Conservation (phyloP, 169 alveolate genomes). For the Plasmodium malariae region DNA sequence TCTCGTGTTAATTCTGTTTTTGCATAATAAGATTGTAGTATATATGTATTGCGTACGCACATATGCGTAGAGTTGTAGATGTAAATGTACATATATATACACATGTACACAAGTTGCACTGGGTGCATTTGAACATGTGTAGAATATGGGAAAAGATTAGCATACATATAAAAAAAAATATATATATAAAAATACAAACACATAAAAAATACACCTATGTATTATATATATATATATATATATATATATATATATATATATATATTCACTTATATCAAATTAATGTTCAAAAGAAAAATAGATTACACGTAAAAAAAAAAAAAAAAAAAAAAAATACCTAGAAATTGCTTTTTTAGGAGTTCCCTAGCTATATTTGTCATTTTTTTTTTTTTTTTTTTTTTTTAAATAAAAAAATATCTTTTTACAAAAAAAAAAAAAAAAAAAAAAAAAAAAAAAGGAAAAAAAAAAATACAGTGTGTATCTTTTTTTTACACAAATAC, state of each 20-base stretch:
- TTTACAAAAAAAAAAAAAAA: too few species aligned
- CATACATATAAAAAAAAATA: background rate
- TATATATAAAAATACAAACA: constrained; percentile 1
- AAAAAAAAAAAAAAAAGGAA: constrained; percentile 10
- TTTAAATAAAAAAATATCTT: constrained; percentile 2
- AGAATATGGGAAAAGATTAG: too few species aligned
- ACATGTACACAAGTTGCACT: background rate
- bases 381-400: constrained; percentile 8
- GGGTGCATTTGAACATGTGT: too few species aligned
- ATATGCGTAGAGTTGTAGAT: background rate
- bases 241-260: constrained; percentile 9
- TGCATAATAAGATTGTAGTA: background rate
- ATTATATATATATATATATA: background rate
- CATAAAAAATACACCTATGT: background rate
- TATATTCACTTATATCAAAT: too few species aligned
- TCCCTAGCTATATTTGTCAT: constrained; percentile 88
- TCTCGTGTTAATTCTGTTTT: constrained; percentile 88
- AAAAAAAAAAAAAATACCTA: constrained; percentile 77
- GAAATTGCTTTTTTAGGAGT: constrained; percentile 85
- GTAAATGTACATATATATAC: constrained; percentile 4
- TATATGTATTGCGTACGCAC: background rate
- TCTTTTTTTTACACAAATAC: too few species aligned
- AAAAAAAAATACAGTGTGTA: background rate
- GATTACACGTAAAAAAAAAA: too few species aligned
- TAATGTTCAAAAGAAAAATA: too few species aligned